These are phyloP conservation scores for Papiliotrema fonsecae DNA, from an alignment of 1,284 basidiomycete species.

Conservation along the genomic window DNA sequence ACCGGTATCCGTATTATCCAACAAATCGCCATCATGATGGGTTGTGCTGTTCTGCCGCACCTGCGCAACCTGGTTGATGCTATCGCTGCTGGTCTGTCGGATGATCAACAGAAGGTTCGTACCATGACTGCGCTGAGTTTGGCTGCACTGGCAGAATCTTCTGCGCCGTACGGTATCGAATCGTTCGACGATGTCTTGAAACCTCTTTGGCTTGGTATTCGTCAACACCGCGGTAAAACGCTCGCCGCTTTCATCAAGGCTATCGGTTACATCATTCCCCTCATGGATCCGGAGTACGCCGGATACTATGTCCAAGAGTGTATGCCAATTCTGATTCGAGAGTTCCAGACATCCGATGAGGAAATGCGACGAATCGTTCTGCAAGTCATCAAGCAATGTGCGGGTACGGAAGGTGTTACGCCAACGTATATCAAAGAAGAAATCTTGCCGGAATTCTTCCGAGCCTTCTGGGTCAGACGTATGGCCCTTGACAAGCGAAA, in stretches of 20 bases:
- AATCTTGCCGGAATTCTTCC: constrained; percentile 99
- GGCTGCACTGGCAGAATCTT: constrained; percentile 94
- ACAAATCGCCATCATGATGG: constrained; percentile 99
- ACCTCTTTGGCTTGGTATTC: constrained; percentile 96
- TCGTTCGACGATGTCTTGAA: constrained; percentile 98
- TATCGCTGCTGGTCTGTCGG: constrained; percentile 89
- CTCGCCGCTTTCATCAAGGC: constrained; percentile 98
- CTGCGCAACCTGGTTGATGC: constrained; percentile 94
- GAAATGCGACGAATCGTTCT: constrained; percentile 99
- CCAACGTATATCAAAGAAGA: constrained; percentile 92
- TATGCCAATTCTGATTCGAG: constrained; percentile 94
- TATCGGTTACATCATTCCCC: constrained; percentile 98
- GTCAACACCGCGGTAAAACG: constrained; percentile 95
- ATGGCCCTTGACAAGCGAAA: constrained; percentile 97
- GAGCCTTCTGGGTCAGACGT: constrained; percentile 93
- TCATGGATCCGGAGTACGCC: constrained; percentile 99
- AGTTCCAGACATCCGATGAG: constrained; percentile 98
- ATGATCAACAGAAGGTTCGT: constrained; percentile 98
- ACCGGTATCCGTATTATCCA: constrained; percentile 99
- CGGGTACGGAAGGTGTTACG: constrained; percentile 93
- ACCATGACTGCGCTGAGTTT: constrained; percentile 97
- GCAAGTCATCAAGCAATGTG: constrained; percentile 98
- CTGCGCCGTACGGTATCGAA: constrained; percentile 98
- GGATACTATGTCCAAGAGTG: constrained; percentile 98
- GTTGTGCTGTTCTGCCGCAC: constrained; percentile 96